Conservation (phyloP, 179 eudicot species). For the Patellifolia procumbens region DNA sequence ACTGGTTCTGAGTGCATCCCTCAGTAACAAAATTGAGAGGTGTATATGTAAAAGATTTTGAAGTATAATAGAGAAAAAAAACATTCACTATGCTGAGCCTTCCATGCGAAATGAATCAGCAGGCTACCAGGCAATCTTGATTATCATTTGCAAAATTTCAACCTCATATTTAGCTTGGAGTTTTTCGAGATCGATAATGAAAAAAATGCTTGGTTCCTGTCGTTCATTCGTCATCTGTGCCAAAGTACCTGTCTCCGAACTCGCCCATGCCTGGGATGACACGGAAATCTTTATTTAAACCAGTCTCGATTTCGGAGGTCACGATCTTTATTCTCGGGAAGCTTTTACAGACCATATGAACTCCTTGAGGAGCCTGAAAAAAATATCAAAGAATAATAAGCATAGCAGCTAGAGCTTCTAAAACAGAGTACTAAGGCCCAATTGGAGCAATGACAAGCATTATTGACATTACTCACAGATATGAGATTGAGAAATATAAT, state of each 20-base stretch:
- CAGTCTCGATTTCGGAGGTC: slow-evolving; percentile 90
- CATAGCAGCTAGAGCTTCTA: background rate
- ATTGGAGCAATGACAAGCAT: background rate
- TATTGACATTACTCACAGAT: slow-evolving; percentile 50
- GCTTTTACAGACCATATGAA: slow-evolving; percentile 80
- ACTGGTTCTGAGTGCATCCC: slow-evolving; percentile 9
- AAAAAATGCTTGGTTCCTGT: no score
- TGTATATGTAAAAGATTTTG: slow-evolving; percentile 25
- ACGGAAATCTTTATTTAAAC: slow-evolving; percentile 82
- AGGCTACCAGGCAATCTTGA: background rate
- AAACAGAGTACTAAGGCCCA: background rate
- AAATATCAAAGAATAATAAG: background rate
- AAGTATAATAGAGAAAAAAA: slow-evolving; percentile 18
- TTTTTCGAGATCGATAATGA: background rate
- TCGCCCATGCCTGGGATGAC: slow-evolving; percentile 98
- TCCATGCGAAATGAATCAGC: slow-evolving; percentile 3
- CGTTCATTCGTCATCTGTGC: slow-evolving; percentile 80
- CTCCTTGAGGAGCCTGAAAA: slow-evolving; percentile 95
- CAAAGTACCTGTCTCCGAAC: slow-evolving; percentile 93
- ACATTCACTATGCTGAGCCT: slow-evolving; percentile 20
- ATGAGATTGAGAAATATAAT: slow-evolving; percentile 80
- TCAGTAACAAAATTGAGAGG: slow-evolving; percentile 21
- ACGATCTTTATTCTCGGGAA: slow-evolving; percentile 95
- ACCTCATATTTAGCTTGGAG: slow-evolving; percentile 7
- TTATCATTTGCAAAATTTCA: slow-evolving; percentile 9